Conservation (phyloP, 1,284 basidiomycete species). For the Puccinia hordei region DNA sequence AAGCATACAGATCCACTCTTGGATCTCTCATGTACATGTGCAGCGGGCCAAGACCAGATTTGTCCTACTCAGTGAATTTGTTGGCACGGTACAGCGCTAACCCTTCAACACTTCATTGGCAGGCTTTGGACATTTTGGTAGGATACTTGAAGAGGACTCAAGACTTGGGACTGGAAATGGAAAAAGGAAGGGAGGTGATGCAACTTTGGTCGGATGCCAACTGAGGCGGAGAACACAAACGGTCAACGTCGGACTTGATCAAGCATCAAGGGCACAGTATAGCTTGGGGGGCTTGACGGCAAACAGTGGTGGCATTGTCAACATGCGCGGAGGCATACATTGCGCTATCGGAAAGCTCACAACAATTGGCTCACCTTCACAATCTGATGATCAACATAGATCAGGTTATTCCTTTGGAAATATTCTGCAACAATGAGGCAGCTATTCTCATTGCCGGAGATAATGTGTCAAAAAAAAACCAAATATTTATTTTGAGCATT, state of each 20-base stretch:
- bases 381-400: not conserved
- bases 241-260: not conserved
- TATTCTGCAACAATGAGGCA: conserved; percentile 28
- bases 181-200: not conserved
- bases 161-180: not conserved
- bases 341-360: not conserved
- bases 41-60: conserved; percentile 2
- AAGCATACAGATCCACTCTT: not conserved
- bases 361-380: not conserved
- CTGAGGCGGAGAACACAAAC: conserved; percentile 22
- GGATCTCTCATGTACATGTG: conserved; percentile 13
- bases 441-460: conserved; percentile 15
- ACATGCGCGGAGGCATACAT: conserved; percentile 29
- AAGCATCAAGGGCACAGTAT: not conserved
- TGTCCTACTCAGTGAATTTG: not conserved
- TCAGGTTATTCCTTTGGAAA: not conserved
- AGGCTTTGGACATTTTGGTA: not conserved
- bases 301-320: conserved; percentile 16
- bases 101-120: not conserved
- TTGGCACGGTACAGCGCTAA: not conserved
- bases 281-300: conserved; percentile 8
- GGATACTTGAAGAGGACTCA: not conserved
- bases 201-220: conserved; percentile 12
- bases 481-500: not conserved
- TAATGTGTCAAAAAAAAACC: conserved; percentile 17